Percentiles rank a stretch among this genome's conserved stretches.
Evolutionary conservation across 1,284 basidiomycete species (phyloP).

Genomic region (Vanrija humicola): DNA sequence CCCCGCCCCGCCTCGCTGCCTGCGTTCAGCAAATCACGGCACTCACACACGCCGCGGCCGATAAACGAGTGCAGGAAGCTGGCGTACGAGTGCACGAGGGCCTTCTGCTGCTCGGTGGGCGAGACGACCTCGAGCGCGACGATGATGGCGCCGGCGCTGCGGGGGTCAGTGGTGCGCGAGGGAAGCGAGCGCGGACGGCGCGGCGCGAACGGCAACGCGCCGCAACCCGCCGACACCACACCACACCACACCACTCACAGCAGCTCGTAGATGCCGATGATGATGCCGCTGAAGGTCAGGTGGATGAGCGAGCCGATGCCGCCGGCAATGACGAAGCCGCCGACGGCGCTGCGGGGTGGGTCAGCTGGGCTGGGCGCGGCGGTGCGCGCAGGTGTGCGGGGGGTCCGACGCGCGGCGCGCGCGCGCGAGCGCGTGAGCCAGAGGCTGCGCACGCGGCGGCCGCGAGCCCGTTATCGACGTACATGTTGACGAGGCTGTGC

Average conservation of each 20-base stretch:
- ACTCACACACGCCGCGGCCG: conserved; percentile 50
- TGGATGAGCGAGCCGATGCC: conserved; percentile 45
- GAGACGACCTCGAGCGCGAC: conserved; percentile 43
- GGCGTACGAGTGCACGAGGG: conserved; percentile 45
- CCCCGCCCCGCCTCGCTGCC: too few relatives aligned
- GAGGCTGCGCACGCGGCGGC: too few relatives aligned
- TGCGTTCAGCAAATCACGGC: too few relatives aligned
- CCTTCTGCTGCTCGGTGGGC: conserved; percentile 44
- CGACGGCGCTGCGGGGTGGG: conserved; percentile 34
- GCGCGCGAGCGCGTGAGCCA: too few relatives aligned
- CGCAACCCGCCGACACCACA: too few relatives aligned
- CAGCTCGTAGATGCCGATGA: conserved; percentile 44
- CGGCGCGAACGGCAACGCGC: background rate
- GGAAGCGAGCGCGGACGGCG: background rate
- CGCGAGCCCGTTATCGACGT: too few relatives aligned
- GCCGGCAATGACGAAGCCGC: conserved; percentile 44
- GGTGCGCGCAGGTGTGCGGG: too few relatives aligned
- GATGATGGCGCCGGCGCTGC: conserved; percentile 37
- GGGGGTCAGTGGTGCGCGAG: conserved; percentile 2
- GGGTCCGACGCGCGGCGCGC: too few relatives aligned
- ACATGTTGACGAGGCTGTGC: conserved; percentile 46
- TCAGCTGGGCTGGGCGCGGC: too few relatives aligned
- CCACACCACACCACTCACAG: too few relatives aligned
- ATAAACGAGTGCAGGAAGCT: conserved; percentile 49
- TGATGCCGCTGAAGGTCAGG: conserved; percentile 45